A percentile compares a stretch with the other conserved stretches of the same genome.
Conservation (phyloP, 202 grass and related monocot genomes). For the Zizania palustris region DNA sequence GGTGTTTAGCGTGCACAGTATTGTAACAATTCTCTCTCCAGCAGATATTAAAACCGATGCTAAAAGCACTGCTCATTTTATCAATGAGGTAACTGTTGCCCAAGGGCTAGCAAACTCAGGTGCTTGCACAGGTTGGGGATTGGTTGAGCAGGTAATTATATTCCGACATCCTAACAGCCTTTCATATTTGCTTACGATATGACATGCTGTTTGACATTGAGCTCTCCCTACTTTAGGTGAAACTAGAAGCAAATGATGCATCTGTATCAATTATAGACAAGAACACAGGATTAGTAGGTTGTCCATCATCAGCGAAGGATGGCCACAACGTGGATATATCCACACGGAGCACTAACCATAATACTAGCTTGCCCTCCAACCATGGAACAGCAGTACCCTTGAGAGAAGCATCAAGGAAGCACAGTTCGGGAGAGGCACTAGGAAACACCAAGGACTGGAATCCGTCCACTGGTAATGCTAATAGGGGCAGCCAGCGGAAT, state of each 20-base stretch:
- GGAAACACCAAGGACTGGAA: slow-evolving; percentile 51
- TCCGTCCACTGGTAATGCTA: slow-evolving; percentile 43
- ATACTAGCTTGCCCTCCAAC: slow-evolving; percentile 33
- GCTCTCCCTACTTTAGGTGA: slow-evolving; percentile 32
- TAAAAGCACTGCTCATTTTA: slow-evolving; percentile 3
- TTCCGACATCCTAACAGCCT: slow-evolving; percentile 7
- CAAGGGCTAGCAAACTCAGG: slow-evolving; percentile 24
- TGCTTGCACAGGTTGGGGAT: slow-evolving; percentile 37
- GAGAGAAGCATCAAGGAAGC: slow-evolving; percentile 47
- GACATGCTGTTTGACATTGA: slow-evolving; percentile 22
- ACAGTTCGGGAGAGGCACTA: slow-evolving; percentile 47
- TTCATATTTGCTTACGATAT: slow-evolving; percentile 30
- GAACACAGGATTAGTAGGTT: slow-evolving; percentile 29
- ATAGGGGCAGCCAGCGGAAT: slow-evolving; percentile 48
- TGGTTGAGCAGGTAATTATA: slow-evolving; percentile 48
- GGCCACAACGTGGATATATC: slow-evolving; percentile 23
- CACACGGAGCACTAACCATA: slow-evolving; percentile 43
- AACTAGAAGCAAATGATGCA: slow-evolving; percentile 22
- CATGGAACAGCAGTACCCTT: slow-evolving; percentile 41
- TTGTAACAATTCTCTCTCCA: slow-evolving; percentile 35
- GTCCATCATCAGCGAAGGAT: slow-evolving; percentile 38
- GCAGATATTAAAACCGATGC: slow-evolving; percentile 38
- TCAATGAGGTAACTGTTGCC: slow-evolving; percentile 23
- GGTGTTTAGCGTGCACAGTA: slow-evolving; percentile 9
- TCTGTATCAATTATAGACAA: slow-evolving; percentile 19